phyloP scores from a whole-genome alignment of 768 basidiomycete genomes.

The Mycena alexandri region DNA sequence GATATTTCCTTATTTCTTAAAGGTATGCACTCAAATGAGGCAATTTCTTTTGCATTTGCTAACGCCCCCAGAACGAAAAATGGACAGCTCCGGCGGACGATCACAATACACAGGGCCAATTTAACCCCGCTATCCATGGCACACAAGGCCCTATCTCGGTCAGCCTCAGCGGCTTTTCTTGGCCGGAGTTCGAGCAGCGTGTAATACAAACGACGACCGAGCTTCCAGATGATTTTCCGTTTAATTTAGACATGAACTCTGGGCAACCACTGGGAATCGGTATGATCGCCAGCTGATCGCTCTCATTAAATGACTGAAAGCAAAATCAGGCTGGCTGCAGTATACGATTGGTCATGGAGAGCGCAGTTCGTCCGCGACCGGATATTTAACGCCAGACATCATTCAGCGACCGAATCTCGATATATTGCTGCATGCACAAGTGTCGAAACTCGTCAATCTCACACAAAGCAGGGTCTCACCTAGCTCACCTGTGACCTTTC shows the following conservation, averaged over 20 bases:
- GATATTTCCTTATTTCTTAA: constrained; percentile 42
- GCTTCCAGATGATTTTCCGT: no score
- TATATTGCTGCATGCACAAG: constrained; percentile 38
- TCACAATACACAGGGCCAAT: constrained; percentile 46
- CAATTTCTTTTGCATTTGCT: neutral
- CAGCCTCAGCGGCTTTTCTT: constrained; percentile 41
- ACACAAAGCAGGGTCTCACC: neutral
- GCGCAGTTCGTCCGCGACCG: constrained; percentile 41
- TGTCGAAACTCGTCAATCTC: constrained; percentile 20
- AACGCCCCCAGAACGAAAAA: constrained; percentile 43
- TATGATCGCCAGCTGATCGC: constrained; percentile 13
- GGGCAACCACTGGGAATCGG: constrained; percentile 48
- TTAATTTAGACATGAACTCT: constrained; percentile 48
- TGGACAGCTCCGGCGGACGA: constrained; percentile 43
- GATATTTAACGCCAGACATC: constrained; percentile 40
- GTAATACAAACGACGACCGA: constrained; percentile 44
- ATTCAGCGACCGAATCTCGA: constrained; percentile 39
- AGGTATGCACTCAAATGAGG: constrained; percentile 30
- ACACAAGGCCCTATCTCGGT: constrained; percentile 42
- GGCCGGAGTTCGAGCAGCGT: constrained; percentile 37
- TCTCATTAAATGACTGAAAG: constrained; percentile 40
- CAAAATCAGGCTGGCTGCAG: constrained; percentile 37
- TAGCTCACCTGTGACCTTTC: constrained; percentile 32
- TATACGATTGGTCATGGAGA: constrained; percentile 37
- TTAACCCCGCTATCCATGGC: constrained; percentile 45